Base-by-base conservation (phyloP, 768 basidiomycete genomes). In the Serendipita sp. region DNA sequence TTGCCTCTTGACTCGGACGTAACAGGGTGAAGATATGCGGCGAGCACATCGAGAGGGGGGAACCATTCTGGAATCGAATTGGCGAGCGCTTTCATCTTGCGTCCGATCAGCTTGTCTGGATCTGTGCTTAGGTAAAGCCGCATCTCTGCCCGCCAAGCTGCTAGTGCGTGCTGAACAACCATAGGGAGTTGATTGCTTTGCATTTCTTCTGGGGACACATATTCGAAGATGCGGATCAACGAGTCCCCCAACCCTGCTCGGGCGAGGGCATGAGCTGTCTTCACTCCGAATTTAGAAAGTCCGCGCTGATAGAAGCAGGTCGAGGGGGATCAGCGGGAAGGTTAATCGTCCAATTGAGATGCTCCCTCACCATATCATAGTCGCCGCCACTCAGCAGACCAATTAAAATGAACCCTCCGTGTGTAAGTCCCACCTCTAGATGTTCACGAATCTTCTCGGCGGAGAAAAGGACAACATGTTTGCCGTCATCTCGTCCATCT, bases 301-400 rank as follows among this genome's bases (percentile, higher is more conserved):
- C 88, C 88, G 20, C 42, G 45, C 66, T 63, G 50, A 24, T 14
- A 24, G 60, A 63, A 63, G 45, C n/a, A 28, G n/a, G 45, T 17
- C 9, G 9, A 38, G 34, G 20, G 9, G 5, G 42, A 13, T 44
- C 20, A 60, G 41, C 30, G 38, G 11, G 24, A 14, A 2, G 22
- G 7, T 3, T 11, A 24, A 24, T 28, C 66, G n/a, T 48, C 9
- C 45, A 48, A 17, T 45, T 38, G 14, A 38, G 34, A 38, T 38
- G 34, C 7, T 38, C 1, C n/a, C 34, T 38, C 42, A 72, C 85
- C 56, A 82, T 81, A 61, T 88, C 80, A 67, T 96, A 97, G 71
- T 97, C 93, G 0, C 93, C 93, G 0, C 93, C 93, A n/a, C 83
- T 83, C 68, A 93, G 77, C 1, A 94, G 76, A 2, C 84, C 91